Evolutionary conservation across 805 yeast genomes (phyloP), one percentile per base, ranked within the genome.

Genomic region (Ogataea minuta): DNA sequence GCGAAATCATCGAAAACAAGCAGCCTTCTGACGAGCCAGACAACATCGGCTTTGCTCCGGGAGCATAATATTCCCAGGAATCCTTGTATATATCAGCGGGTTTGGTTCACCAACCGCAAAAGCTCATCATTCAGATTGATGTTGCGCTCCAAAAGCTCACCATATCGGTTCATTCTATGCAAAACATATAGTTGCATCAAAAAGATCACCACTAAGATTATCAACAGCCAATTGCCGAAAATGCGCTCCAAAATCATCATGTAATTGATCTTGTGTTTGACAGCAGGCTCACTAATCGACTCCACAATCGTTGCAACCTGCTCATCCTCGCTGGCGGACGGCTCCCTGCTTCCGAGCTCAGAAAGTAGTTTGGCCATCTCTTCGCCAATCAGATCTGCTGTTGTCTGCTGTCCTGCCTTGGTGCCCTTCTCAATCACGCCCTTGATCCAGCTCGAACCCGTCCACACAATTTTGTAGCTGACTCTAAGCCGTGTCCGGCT

Each of bases 371-470:
- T 42, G 16, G 38, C 41, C 24, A 62, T 32, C 36, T 58, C 60
- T 9, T 35, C 44, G 29, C 59, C 48, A 13, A 80, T 56, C 25
- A 64, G 67, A 4, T 54, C 63, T 0, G 84, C 75, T 3, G 80
- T 81, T 4, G 76, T 72, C 31, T 71, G 67, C 59, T 89, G 97
- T 0, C 99, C 99, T 23, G 80, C 77, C 31, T 71, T 66, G 10
- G 95, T 81, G 41, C 90, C 90, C 46, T 80, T 82, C 57, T 93
- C 98, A 46, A 93, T 84, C 39, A 95, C 80, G 10, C 84, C 74
- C 59, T 88, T 90, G 54, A 93, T 77, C 97, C 97, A 93, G 44
- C 95, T 84, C 36, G 83, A 74, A 2, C 93, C 95, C 0, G 84
- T 77, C 99, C 99, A 93, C 31, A 84, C 82, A 28, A 91, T 74